Evolutionary conservation across 768 basidiomycete genomes (phyloP).

Genomic region (Megacollybia marginata): DNA sequence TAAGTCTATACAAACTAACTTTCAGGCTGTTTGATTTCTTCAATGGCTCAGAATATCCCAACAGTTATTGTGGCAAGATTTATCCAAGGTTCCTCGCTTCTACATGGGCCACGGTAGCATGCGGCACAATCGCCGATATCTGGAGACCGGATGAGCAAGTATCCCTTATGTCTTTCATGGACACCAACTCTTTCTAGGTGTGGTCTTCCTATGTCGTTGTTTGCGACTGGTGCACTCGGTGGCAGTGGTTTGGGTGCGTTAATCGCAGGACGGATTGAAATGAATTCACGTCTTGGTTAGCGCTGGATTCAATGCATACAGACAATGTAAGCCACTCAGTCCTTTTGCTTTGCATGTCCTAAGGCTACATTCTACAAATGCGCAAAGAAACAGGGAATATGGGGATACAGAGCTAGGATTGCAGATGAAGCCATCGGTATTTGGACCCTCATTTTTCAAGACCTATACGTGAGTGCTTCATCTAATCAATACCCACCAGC

Average conservation of each 20-base stretch:
- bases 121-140: too few relatives aligned
- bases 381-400: conserved; percentile 60
- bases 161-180: conserved; percentile 57
- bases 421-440: conserved; percentile 58
- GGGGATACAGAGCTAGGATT: conserved; percentile 52
- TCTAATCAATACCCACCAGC: neutral
- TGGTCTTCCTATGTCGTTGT: conserved; percentile 69
- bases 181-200: conserved; percentile 48
- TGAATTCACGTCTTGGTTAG: conserved; percentile 52
- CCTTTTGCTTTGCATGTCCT: conserved; percentile 3
- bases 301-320: conserved; percentile 84
- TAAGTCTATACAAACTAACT: conserved; percentile 14
- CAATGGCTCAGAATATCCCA: conserved; percentile 42
- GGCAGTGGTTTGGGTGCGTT: too few relatives aligned
- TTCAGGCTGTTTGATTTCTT: neutral
- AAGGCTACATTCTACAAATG: conserved; percentile 24
- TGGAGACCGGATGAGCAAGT: too few relatives aligned
- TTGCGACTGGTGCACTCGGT: too few relatives aligned
- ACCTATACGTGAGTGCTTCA: too few relatives aligned
- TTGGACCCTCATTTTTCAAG: conserved; percentile 49
- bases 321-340: conserved; percentile 39
- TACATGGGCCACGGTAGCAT: too few relatives aligned
- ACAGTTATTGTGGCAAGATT: conserved; percentile 64
- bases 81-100: too few relatives aligned
- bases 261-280: too few relatives aligned